Percentiles rank a stretch among this genome's conserved stretches.
Evolutionary conservation across 2,329 filamentous ascomycete species (phyloP).

Genomic region (Botryosphaeria agaves): DNA sequence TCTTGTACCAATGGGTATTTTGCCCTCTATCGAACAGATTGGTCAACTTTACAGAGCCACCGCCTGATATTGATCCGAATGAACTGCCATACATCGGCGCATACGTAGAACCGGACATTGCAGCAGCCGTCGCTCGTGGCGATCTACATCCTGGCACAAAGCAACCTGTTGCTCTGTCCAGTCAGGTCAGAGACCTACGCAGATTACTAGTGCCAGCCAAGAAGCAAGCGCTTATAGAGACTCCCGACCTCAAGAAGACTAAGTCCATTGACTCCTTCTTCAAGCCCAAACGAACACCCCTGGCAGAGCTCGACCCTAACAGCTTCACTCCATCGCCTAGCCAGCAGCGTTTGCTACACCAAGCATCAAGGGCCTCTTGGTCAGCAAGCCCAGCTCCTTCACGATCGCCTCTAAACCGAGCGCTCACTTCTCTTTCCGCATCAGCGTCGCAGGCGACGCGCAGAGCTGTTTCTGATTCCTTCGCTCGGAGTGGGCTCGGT

Average conservation of each 20-base stretch:
- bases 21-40: conserved; percentile 56
- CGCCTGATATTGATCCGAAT: conserved; percentile 43
- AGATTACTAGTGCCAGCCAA: conserved; percentile 7
- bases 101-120: conserved; percentile 49
- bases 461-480: conserved; percentile 18
- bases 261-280: conserved; percentile 49
- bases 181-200: conserved; percentile 7
- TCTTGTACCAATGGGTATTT: conserved; percentile 87
- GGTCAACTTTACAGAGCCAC: conserved; percentile 56
- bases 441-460: conserved; percentile 24
- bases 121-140: conserved; percentile 58
- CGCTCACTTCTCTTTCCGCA: conserved; percentile 14
- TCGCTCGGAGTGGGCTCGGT: conserved; percentile 3
- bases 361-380: conserved; percentile 39
- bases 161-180: conserved; percentile 31
- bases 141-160: conserved; percentile 88
- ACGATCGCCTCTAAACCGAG: conserved; percentile 15
- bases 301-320: conserved; percentile 52
- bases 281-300: conserved; percentile 42
- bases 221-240: conserved; percentile 10
- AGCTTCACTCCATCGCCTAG: conserved; percentile 48
- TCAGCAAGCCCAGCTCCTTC: conserved; percentile 29
- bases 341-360: conserved; percentile 40
- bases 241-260: conserved; percentile 38
- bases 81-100: conserved; percentile 71